phyloP scores from a whole-genome alignment of 805 yeast genomes.

The Teunomyces stri region DNA sequence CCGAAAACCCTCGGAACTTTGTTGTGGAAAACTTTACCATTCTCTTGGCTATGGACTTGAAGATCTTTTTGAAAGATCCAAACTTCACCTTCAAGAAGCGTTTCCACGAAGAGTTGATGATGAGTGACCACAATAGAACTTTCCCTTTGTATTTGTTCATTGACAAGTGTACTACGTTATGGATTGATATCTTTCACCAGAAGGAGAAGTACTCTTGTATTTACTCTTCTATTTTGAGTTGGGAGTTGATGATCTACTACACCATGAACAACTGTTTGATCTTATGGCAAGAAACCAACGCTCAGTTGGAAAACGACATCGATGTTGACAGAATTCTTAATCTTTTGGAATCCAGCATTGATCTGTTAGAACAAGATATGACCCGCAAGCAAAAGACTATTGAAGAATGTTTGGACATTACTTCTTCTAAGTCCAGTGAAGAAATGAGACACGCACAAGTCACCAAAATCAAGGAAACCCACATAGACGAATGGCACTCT shows the following conservation, averaged over 20 bases:
- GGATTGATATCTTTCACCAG: conserved; percentile 34
- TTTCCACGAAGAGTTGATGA: conserved; percentile 62
- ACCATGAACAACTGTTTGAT: conserved; percentile 57
- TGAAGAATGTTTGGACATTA: conserved; percentile 46
- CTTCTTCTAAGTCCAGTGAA: conserved; percentile 42
- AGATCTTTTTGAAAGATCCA: conserved; percentile 53
- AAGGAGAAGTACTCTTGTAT: conserved; percentile 34
- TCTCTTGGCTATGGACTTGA: conserved; percentile 52
- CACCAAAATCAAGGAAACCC: conserved; percentile 33
- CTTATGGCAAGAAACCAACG: conserved; percentile 65
- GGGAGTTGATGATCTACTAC: conserved; percentile 55
- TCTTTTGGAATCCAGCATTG: conserved; percentile 37
- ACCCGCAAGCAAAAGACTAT: conserved; percentile 21
- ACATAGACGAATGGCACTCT: conserved; percentile 42
- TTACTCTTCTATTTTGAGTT: conserved; percentile 40
- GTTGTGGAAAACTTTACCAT: conserved; percentile 46
- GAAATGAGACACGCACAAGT: conserved; percentile 58
- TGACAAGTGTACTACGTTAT: conserved; percentile 31
- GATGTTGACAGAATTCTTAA: conserved; percentile 53
- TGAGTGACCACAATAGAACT: conserved; percentile 49
- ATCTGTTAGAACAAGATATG: conserved; percentile 27
- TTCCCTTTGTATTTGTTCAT: conserved; percentile 50
- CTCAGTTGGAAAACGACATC: conserved; percentile 38
- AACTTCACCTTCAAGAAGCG: conserved; percentile 60
- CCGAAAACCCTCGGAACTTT: conserved; percentile 41